Conservation (phyloP, 257 asterid genomes). For the Striga asiatica region DNA sequence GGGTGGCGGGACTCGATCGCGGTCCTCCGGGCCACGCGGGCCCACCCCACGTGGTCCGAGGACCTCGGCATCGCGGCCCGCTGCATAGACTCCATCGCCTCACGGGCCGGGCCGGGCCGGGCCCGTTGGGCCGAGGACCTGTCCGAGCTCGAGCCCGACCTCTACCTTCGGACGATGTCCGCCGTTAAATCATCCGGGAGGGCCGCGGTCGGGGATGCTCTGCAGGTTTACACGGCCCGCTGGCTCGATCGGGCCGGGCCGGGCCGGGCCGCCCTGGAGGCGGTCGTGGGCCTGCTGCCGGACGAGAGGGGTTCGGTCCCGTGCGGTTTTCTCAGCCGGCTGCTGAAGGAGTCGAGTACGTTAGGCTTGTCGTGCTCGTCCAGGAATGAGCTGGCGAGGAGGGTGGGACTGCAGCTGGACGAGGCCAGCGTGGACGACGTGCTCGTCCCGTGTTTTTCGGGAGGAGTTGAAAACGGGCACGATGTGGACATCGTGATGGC, state of each 20-base stretch:
- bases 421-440: constrained; percentile 64
- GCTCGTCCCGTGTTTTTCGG: constrained; percentile 36
- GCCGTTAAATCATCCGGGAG: constrained; percentile 63
- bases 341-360: constrained; percentile 56
- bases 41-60: constrained; percentile 47
- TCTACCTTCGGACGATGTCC: constrained; percentile 79
- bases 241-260: too few species aligned
- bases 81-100: constrained; percentile 68
- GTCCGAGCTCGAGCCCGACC: constrained; percentile 74
- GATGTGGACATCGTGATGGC: constrained; percentile 56
- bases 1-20: constrained; percentile 86
- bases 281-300: constrained; percentile 70
- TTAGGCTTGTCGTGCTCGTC: constrained; percentile 53
- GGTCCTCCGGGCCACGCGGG: constrained; percentile 57
- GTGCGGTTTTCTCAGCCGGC: constrained; percentile 52
- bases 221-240: constrained; percentile 57
- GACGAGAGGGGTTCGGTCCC: constrained; percentile 61
- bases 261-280: constrained; percentile 55
- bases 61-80: constrained; percentile 62
- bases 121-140: constrained; percentile 96
- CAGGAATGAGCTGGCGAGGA: constrained; percentile 53
- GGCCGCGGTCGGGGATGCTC: constrained; percentile 67
- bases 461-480: constrained; percentile 12
- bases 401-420: constrained; percentile 65
- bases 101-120: too few species aligned